Conservation (phyloP, 495 filamentous ascomycete species). For the Neurospora sp. region DNA sequence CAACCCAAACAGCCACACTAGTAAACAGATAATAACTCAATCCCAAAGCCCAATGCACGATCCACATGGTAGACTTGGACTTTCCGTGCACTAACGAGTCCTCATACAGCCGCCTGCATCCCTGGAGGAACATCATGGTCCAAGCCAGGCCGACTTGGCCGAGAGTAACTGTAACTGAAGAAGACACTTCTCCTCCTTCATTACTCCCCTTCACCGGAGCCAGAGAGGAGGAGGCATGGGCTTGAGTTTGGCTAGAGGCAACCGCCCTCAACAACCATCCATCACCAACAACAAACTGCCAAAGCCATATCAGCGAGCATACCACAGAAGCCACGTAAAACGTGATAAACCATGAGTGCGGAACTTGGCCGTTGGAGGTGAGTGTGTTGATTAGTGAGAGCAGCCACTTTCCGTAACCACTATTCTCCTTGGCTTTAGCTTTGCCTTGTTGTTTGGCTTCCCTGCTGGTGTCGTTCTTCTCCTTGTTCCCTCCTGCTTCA, state of each 20-base stretch:
- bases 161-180: slow-evolving; percentile 40
- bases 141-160: slow-evolving; percentile 60
- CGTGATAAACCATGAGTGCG: slow-evolving; percentile 77
- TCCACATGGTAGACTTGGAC: slow-evolving; percentile 64
- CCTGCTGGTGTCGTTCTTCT: neutral
- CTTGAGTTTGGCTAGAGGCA: slow-evolving; percentile 18
- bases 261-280: slow-evolving; percentile 42
- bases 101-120: slow-evolving; percentile 64
- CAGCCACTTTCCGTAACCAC: slow-evolving; percentile 7
- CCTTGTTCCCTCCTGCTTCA: neutral
- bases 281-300: slow-evolving; percentile 52
- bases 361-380: slow-evolving; percentile 45
- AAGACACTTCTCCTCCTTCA: neutral
- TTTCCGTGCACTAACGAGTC: slow-evolving; percentile 50
- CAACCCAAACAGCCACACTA: slow-evolving; percentile 73
- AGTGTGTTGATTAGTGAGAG: slow-evolving; percentile 17
- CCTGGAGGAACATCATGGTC: slow-evolving; percentile 65
- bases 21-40: slow-evolving; percentile 64
- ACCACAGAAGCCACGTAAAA: slow-evolving; percentile 71
- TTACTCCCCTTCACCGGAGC: neutral
- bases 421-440: neutral
- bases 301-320: slow-evolving; percentile 67
- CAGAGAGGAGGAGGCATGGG: slow-evolving; percentile 13
- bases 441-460: neutral
- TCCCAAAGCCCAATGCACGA: slow-evolving; percentile 72